These are phyloP conservation scores for Arthrobotrys sinensis DNA, from an alignment of 2,329 filamentous ascomycete genomes.

Conservation along the genomic window DNA sequence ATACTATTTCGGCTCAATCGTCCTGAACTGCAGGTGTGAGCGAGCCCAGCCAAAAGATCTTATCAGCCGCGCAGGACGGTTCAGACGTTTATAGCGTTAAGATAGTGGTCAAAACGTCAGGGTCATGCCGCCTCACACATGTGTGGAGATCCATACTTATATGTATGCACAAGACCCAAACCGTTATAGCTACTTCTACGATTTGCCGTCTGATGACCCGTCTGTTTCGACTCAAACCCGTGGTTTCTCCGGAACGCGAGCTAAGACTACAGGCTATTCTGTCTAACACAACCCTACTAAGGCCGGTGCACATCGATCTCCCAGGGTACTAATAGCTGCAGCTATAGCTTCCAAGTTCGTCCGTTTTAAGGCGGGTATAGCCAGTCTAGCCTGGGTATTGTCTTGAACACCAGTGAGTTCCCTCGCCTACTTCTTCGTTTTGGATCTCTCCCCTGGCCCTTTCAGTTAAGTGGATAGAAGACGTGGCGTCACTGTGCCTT, in stretches of 20 bases:
- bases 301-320: conserved; percentile 16
- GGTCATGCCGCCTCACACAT: conserved; percentile 38
- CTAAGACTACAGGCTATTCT: conserved; percentile 28
- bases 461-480: conserved; percentile 46
- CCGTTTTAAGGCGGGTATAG: conserved; percentile 43
- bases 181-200: conserved; percentile 28
- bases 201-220: conserved; percentile 36
- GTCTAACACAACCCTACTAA: conserved; percentile 31
- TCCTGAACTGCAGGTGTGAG: conserved; percentile 27
- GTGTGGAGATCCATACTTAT: conserved; percentile 22
- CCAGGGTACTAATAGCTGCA: conserved; percentile 30
- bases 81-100: conserved; percentile 50
- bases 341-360: conserved; percentile 29
- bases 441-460: conserved; percentile 37
- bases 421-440: conserved; percentile 37
- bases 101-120: conserved; percentile 34
- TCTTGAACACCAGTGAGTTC: conserved; percentile 43
- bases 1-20: conserved; percentile 25
- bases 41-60: conserved; percentile 35
- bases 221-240: conserved; percentile 20
- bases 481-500: conserved; percentile 60
- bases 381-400: conserved; percentile 29
- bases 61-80: conserved; percentile 58
- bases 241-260: conserved; percentile 20
- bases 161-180: conserved; percentile 35